Evolutionary conservation across 2,329 filamentous ascomycete species (phyloP).

Genomic region (Exophiala oligosperma): DNA sequence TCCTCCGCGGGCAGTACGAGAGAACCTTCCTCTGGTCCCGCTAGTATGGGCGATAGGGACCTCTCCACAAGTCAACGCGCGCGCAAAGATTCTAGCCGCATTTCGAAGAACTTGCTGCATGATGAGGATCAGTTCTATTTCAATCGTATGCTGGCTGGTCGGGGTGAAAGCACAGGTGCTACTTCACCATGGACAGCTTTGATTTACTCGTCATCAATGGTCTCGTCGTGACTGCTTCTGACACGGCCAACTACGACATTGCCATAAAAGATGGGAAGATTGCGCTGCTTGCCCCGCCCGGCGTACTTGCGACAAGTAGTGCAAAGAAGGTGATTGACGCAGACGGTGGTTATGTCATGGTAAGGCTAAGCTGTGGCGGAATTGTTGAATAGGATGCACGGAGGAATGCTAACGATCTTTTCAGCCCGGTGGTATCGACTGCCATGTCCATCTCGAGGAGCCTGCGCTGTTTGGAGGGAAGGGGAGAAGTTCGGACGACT

Average conservation of each 20-base stretch:
- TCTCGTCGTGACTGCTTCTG: slow-evolving; percentile 45
- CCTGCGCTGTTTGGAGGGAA: slow-evolving; percentile 48
- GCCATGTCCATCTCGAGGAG: slow-evolving; percentile 49
- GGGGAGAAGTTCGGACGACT: slow-evolving; percentile 46
- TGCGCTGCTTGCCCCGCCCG: slow-evolving; percentile 41
- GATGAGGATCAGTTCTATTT: slow-evolving; percentile 8
- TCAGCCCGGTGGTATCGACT: slow-evolving; percentile 48
- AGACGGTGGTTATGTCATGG: slow-evolving; percentile 45
- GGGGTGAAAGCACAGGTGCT: not conserved
- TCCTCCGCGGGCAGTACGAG: too few relatives aligned
- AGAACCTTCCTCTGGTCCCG: not conserved
- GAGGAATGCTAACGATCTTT: not conserved
- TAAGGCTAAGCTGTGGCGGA: not conserved
- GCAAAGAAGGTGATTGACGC: slow-evolving; percentile 42
- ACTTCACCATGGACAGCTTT: slow-evolving; percentile 29
- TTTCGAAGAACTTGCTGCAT: not conserved
- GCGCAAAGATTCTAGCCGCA: slow-evolving; percentile 55
- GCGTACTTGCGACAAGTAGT: slow-evolving; percentile 33
- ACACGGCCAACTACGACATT: slow-evolving; percentile 44
- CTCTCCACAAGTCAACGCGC: slow-evolving; percentile 43
- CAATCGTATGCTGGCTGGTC: not conserved
- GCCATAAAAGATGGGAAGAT: slow-evolving; percentile 48
- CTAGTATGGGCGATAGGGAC: not conserved
- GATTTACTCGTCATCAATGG: slow-evolving; percentile 48
- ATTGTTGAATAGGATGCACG: not conserved